Conservation (phyloP, 495 filamentous ascomycete species). For the Penicillium psychrofluorescens region DNA sequence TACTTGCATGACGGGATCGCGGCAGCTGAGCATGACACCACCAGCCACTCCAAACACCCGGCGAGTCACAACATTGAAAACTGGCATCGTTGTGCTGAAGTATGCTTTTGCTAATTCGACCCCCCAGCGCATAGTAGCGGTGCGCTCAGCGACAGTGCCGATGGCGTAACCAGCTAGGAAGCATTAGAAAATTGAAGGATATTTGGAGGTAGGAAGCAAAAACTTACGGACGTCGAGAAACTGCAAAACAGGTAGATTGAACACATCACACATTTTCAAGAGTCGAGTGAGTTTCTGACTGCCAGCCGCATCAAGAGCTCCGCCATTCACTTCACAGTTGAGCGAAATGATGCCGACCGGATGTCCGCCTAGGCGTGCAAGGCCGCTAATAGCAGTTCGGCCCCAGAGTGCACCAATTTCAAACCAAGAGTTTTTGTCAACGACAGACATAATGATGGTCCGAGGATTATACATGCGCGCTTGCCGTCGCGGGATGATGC, state of each 20-base stretch:
- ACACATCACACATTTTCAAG: slow-evolving; percentile 56
- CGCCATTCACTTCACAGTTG: slow-evolving; percentile 54
- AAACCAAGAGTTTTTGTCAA: slow-evolving; percentile 50
- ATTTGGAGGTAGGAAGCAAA: neutral
- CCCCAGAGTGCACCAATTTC: slow-evolving; percentile 58
- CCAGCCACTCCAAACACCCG: slow-evolving; percentile 55
- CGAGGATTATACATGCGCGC: slow-evolving; percentile 54
- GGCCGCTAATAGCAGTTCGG: slow-evolving; percentile 50
- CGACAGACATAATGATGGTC: slow-evolving; percentile 47
- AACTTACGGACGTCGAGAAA: slow-evolving; percentile 52
- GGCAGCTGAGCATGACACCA: slow-evolving; percentile 53
- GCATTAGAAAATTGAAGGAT: neutral
- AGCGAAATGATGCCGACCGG: slow-evolving; percentile 50
- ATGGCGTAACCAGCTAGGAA: slow-evolving; percentile 50
- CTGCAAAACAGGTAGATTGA: slow-evolving; percentile 56
- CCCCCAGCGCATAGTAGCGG: slow-evolving; percentile 57
- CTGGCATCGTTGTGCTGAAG: slow-evolving; percentile 49
- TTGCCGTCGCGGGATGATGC: slow-evolving; percentile 49
- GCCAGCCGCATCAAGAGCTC: slow-evolving; percentile 52
- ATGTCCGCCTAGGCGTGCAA: slow-evolving; percentile 47
- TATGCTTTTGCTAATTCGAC: slow-evolving; percentile 52
- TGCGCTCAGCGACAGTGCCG: slow-evolving; percentile 53
- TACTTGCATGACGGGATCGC: slow-evolving; percentile 51
- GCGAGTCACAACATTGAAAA: slow-evolving; percentile 53
- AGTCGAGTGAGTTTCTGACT: slow-evolving; percentile 52